Evolutionary conservation across 2,329 filamentous ascomycete species (phyloP).

Genomic region (Exophiala xenobiotica): DNA sequence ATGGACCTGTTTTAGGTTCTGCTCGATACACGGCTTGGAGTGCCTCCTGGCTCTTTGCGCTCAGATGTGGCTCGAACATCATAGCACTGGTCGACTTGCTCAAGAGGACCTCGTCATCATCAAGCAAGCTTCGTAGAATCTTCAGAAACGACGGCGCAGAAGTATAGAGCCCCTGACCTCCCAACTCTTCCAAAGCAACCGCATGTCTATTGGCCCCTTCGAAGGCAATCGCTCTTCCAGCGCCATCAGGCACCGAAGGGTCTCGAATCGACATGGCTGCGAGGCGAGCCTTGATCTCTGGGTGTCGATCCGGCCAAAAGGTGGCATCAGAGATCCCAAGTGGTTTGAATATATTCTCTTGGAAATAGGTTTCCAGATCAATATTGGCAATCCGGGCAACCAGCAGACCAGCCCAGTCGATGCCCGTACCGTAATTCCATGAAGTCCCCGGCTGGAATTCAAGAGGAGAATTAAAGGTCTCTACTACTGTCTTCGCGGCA

Average conservation of each 20-base stretch:
- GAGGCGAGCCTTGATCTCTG: not conserved
- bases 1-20: not conserved
- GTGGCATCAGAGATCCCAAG: conserved; percentile 1
- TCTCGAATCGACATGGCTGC: not conserved
- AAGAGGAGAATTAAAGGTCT: conserved; percentile 47
- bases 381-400: conserved; percentile 46
- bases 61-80: not conserved
- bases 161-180: not conserved
- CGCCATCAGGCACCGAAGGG: not conserved
- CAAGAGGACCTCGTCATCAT: not conserved
- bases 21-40: not conserved
- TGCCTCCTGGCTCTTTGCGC: not conserved
- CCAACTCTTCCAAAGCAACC: not conserved
- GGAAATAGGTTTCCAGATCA: conserved; percentile 50
- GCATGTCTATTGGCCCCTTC: not conserved
- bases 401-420: conserved; percentile 54
- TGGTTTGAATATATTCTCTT: conserved; percentile 45
- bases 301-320: not conserved
- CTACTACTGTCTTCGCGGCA: not conserved
- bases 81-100: not conserved
- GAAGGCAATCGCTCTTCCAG: not conserved
- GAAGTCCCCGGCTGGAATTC: conserved; percentile 62
- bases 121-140: not conserved
- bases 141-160: not conserved
- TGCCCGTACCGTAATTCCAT: conserved; percentile 59